A percentile compares a stretch with the other conserved stretches of the same genome.
These are phyloP conservation scores for Aspergillus biplanus DNA, from an alignment of 495 filamentous ascomycete genomes.

Conservation along the genomic window DNA sequence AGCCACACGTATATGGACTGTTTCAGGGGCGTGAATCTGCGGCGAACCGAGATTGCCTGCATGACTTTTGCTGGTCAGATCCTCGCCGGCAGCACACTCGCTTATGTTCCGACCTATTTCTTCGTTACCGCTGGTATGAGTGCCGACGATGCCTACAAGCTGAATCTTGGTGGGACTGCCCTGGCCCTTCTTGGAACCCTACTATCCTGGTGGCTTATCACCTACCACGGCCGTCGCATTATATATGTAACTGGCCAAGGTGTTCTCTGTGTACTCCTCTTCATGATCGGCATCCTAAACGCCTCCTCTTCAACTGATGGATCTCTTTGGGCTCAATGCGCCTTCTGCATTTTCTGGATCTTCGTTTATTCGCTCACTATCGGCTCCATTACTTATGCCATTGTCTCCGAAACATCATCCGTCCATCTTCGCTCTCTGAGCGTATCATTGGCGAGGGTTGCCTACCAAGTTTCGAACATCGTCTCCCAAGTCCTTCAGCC, in stretches of 20 bases:
- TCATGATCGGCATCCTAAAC: conserved; percentile 59
- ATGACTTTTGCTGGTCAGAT: conserved; percentile 28
- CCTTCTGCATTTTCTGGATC: conserved; percentile 59
- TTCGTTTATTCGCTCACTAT: conserved; percentile 60
- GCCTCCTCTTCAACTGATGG: conserved; percentile 49
- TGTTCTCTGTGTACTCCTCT: conserved; percentile 52
- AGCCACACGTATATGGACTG: conserved; percentile 43
- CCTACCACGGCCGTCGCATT: conserved; percentile 54
- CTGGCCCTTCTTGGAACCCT: conserved; percentile 67
- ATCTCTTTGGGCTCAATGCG: conserved; percentile 53
- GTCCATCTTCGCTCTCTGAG: conserved; percentile 63
- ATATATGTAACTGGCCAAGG: conserved; percentile 56
- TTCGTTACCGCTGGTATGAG: conserved; percentile 64
- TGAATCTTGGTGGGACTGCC: conserved; percentile 66
- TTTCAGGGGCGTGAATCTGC: conserved; percentile 42
- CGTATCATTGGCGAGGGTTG: conserved; percentile 52
- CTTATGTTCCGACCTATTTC: conserved; percentile 40
- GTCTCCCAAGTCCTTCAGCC: conserved; percentile 61
- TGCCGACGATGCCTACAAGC: conserved; percentile 58
- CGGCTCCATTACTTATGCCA: conserved; percentile 64
- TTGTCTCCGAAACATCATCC: conserved; percentile 64
- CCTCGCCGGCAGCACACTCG: conserved; percentile 22
- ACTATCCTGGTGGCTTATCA: conserved; percentile 66
- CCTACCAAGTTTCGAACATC: conserved; percentile 42
- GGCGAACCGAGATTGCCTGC: conserved; percentile 43